Percentiles rank a stretch among this genome's conserved stretches.
These are phyloP conservation scores for Fusarium guadeloupense DNA, from an alignment of 2,329 filamentous ascomycete genomes.

Conservation along the genomic window DNA sequence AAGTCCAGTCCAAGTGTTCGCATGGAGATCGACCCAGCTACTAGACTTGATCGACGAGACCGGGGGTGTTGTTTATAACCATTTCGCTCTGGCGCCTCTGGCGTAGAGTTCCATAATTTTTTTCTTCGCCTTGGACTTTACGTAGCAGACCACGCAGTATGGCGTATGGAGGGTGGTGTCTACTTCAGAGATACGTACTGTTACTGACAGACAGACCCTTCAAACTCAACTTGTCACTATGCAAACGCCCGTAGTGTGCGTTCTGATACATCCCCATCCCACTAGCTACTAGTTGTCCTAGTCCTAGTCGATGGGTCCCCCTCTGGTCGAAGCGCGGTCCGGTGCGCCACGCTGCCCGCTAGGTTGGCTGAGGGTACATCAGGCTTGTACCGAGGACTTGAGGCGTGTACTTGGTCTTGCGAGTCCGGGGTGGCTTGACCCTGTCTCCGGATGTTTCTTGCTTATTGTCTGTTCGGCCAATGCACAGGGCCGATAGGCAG, in stretches of 20 bases:
- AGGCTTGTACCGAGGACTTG: slow-evolving; percentile 27
- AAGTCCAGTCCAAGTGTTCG: slow-evolving; percentile 39
- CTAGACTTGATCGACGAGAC: slow-evolving; percentile 40
- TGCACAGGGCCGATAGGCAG: slow-evolving; percentile 3
- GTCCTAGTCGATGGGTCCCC: slow-evolving; percentile 21
- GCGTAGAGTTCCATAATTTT: slow-evolving; percentile 26
- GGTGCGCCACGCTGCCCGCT: slow-evolving; percentile 32
- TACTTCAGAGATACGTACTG: too few species aligned
- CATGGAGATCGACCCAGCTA: slow-evolving; percentile 42
- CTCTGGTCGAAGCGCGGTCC: slow-evolving; percentile 31
- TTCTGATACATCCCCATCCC: not conserved
- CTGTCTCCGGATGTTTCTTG: slow-evolving; percentile 15
- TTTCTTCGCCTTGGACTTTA: slow-evolving; percentile 6
- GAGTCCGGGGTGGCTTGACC: slow-evolving; percentile 38
- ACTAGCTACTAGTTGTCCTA: not conserved
- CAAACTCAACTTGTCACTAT: too few species aligned
- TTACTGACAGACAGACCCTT: slow-evolving; percentile 14
- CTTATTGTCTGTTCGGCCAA: slow-evolving; percentile 32
- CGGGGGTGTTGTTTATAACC: slow-evolving; percentile 37
- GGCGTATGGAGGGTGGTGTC: slow-evolving; percentile 7
- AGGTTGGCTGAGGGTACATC: slow-evolving; percentile 19
- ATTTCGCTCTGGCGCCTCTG: slow-evolving; percentile 30
- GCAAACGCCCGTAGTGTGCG: slow-evolving; percentile 6
- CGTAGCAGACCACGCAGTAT: not conserved
- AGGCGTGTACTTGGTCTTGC: slow-evolving; percentile 9